These are phyloP conservation scores for Globisporangium irregulare DNA, from an alignment of 352 stramenopile genomes.

Conservation along the genomic window DNA sequence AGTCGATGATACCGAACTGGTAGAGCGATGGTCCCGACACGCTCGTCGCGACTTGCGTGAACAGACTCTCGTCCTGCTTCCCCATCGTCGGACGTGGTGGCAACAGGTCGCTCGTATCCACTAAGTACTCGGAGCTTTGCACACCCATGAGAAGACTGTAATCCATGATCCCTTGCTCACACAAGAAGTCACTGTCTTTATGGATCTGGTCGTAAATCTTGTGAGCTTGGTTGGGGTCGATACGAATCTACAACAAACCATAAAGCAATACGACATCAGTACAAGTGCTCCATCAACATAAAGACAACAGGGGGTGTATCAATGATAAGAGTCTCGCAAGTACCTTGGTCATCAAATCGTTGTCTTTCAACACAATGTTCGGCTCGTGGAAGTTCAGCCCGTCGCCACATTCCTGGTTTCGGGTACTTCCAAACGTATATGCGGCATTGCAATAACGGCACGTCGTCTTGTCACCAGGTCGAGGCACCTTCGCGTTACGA, in stretches of 20 bases:
- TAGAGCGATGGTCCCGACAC: constrained; percentile 86
- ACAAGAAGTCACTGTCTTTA: constrained; percentile 87
- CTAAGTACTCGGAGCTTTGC: constrained; percentile 87
- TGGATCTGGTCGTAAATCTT: constrained; percentile 88
- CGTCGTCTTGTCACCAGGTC: constrained; percentile 70
- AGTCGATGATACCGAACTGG: constrained; percentile 92
- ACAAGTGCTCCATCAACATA: not conserved
- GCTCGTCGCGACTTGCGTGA: constrained; percentile 80
- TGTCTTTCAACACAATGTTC: constrained; percentile 89
- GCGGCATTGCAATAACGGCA: constrained; percentile 86
- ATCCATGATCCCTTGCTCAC: constrained; percentile 90
- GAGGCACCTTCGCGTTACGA: constrained; percentile 81
- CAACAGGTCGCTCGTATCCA: constrained; percentile 72
- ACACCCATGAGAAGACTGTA: constrained; percentile 91
- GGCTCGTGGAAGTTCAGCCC: constrained; percentile 86
- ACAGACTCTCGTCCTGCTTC: constrained; percentile 55
- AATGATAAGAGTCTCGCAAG: not conserved
- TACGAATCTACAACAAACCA: constrained; percentile 52
- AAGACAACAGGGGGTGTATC: not conserved
- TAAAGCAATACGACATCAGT: not conserved
- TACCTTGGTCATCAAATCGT: constrained; percentile 88
- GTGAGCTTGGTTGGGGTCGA: constrained; percentile 68
- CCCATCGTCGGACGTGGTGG: constrained; percentile 20
- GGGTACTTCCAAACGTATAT: constrained; percentile 85
- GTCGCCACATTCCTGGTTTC: constrained; percentile 82